Base-by-base conservation (phyloP, 2,329 filamentous ascomycete species). In the Curvularia lunata region DNA sequence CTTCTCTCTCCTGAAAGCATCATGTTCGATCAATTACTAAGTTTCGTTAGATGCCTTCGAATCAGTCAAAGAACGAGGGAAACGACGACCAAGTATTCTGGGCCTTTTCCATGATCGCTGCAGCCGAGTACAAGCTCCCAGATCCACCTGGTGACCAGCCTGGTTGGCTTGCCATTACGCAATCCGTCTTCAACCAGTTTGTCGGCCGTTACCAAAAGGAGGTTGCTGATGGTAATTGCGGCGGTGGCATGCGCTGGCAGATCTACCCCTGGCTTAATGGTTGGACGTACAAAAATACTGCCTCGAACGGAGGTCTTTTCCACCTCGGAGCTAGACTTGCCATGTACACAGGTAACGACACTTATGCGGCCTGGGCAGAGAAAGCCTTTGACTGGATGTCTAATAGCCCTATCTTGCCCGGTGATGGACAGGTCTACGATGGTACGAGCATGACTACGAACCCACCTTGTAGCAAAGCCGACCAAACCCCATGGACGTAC, bases 1-100 rank as follows among this genome's bases (percentile, higher is more conserved):
- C 19, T 2, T 16, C 16, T 13, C 13, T 7, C 16, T 37, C 34
- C 16, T 12, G 13, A 8, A 23, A 27, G 9, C 6, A 19, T 16
- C 6, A 7, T 25, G 5, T 18, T 3, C 19, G 13, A 1, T 2
- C 16, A 12, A 10, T 25, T 49, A 45, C 56, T 64, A 50, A 65
- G 23, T 2, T 19, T 16, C 7, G 37, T 2, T 37, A 73, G 72
- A 75, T 74, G 69, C 74, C 74, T 6, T 52, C 62, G 12, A 75
- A 75, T 19, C 73, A 75, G 54, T 72, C 70, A n/a, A 75, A 74
- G 63, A 74, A 75, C 56, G 67, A 74, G 63, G 84, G 83, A 47
- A 85, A 86, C 59, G 84, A 86, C 52, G 84, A 86, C 56, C 84
- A 86, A 67, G 79, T 77, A 8, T 85, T 86, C 66, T 86, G 84